Conservation (phyloP, 768 basidiomycete species). For the Cystobasidium tubakii region DNA sequence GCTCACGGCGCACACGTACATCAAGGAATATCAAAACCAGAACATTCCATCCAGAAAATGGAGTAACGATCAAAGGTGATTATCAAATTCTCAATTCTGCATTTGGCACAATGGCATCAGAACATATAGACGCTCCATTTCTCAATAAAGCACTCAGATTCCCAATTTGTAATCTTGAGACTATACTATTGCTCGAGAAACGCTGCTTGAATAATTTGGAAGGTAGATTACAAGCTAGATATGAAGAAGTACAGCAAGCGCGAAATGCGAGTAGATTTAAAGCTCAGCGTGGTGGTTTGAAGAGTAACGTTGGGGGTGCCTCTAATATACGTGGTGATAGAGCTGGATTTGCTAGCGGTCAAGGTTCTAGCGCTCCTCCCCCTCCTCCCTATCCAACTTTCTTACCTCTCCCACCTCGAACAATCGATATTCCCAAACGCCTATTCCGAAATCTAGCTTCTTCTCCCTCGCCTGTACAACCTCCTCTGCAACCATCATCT, state of each 20-base stretch:
- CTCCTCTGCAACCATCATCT: too few species aligned
- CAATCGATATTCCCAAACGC: background rate
- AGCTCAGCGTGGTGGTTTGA: background rate
- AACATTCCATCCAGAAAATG: background rate
- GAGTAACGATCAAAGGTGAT: too few species aligned
- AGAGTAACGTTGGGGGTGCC: background rate
- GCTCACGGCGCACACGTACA: background rate
- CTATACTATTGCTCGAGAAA: slow-evolving; percentile 49
- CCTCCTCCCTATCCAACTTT: background rate
- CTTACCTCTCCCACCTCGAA: background rate
- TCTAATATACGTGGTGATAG: background rate
- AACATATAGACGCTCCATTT: background rate
- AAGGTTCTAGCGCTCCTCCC: too few species aligned
- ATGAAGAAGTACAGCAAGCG: background rate
- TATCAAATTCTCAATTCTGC: too few species aligned
- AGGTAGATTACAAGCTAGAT: background rate
- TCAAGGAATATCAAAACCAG: background rate
- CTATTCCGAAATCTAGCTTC: background rate
- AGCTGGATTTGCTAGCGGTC: too few species aligned
- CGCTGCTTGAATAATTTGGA: slow-evolving; percentile 51
- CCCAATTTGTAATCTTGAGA: slow-evolving; percentile 48
- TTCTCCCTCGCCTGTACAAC: slow-evolving; percentile 52
- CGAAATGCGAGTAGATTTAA: background rate
- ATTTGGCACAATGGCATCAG: background rate
- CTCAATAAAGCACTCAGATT: background rate